Base-by-base conservation (phyloP, 345 rosid species). In the Sisymbrium altissimum region DNA sequence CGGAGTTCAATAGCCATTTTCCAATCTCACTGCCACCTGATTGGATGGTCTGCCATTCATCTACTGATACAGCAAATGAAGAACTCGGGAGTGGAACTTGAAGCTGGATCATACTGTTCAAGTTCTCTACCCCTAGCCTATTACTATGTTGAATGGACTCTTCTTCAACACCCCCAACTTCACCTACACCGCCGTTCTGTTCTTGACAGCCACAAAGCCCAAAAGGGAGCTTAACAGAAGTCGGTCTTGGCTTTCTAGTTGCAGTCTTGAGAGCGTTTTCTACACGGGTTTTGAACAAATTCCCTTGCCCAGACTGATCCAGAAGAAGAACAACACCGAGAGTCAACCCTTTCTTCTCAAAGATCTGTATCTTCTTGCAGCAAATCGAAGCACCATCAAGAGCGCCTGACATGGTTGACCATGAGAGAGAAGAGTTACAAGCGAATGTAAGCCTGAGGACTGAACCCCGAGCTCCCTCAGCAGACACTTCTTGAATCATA, bases 151-250 rank as follows among this genome's bases (percentile, higher is more conserved):
- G 91, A 48, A 63, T 64, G 14, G 82, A 58, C 45, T 88, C 97
- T 68, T 89, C 96, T 78, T 88, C 97, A 33, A 86, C 82, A 68
- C 87, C 95, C 25, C 86, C 87, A 50, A 82, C 68, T 52, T 85
- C 92, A 64, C 86, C 83, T 5, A 85, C 86, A 76, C 70, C 81
- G 2, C 85, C 60, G 52, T 79, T 88, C 84, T 87, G 95, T 73
- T 94, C 98, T 80, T 94, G 98, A 76, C 98, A 94, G 23, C 97
- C 98, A 60, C 98, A 94, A 56, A 94, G 89, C 64, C 98, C 93
- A 54, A 94, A 94, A 7, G 98, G 87, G 32, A 94, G 88, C 90
- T 94, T 94, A 74, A 91, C 97, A 0, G 87, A 39, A 40, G 84
- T 65, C 4, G 81, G 79, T 68, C 86, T 94, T 32, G 89, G 82